Base-by-base conservation (phyloP, 2,329 filamentous ascomycete genomes). In the Boeremia exigua region DNA sequence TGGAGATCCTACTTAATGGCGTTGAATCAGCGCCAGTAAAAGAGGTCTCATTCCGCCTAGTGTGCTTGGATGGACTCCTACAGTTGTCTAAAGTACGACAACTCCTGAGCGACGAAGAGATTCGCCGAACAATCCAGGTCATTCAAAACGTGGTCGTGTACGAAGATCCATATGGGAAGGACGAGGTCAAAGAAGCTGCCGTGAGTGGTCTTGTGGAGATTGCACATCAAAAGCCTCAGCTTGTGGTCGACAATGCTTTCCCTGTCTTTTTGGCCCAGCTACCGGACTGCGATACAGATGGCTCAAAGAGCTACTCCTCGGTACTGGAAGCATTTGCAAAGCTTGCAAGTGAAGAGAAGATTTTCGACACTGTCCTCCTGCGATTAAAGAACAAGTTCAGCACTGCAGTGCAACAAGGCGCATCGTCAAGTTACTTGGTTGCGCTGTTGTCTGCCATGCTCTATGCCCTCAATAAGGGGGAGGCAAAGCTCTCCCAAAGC, bases 241-340 rank as follows among this genome's bases (percentile, higher is more conserved):
- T 87, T 10, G 84, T 89, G 27, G 83, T 87, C 64, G 82, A 87
- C 42, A 86, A 86, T 53, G 85, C 86, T 0, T 85, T 89, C 63
- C 87, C 87, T 25, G 84, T 84, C 5, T 88, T 89, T 67, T 81
- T 89, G 72, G 85, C 86, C 3, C 82, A 84, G 34, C 73, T 90
- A 3, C 87, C 87, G 1, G 86, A 87, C 56, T 77, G 75, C 2
- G 82, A 83, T 53, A 73, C 76, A n/a, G 79, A 81, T 15, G 75
- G 75, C 3, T 72, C 78, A 9, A 66, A 65, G 6, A 70, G 72
- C 6, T 87, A 87, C 63, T 65, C 82, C n/a, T 75, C 80, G 5
- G 83, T 85, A 0, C 74, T 90, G 23, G 86, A 88, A 64, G 85
- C 81, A 0, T 82, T 90, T 55, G 86, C 87, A 2, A 85, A 87